Percentiles rank a stretch among this genome's conserved stretches.
Evolutionary conservation across 805 yeast genomes (phyloP).

Genomic region (Starmerella apis): DNA sequence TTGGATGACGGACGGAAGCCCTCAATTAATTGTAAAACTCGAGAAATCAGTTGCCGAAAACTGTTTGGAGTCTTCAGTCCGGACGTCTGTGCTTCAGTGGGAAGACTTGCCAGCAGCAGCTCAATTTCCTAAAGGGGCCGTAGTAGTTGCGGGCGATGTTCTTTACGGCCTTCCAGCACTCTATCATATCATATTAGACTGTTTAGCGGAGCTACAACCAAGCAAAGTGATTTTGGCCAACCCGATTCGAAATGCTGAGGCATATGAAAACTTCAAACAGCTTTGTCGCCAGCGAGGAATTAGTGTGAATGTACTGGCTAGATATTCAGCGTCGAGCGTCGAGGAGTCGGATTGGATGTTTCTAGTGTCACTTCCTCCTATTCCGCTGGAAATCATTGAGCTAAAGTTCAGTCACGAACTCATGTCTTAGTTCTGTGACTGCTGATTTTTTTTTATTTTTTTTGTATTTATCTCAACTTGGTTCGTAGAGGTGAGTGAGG

Average conservation of each 20-base stretch:
- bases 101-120: slow-evolving; percentile 8
- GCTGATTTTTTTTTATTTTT: neutral
- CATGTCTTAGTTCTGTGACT: no score
- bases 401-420: neutral
- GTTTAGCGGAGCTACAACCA: slow-evolving; percentile 11
- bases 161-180: slow-evolving; percentile 14
- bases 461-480: no score
- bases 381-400: slow-evolving; percentile 16
- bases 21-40: slow-evolving; percentile 5
- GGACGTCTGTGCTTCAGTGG: slow-evolving; percentile 14
- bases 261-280: slow-evolving; percentile 12
- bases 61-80: neutral
- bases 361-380: slow-evolving; percentile 19
- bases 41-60: neutral
- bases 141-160: slow-evolving; percentile 19
- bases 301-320: neutral
- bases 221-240: slow-evolving; percentile 8
- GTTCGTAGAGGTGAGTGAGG: no score
- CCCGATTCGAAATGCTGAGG: slow-evolving; percentile 17
- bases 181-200: slow-evolving; percentile 10
- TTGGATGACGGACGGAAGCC: slow-evolving; percentile 19
- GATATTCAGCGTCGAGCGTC: neutral
- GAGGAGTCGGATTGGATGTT: slow-evolving; percentile 19
- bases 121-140: slow-evolving; percentile 9
- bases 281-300: slow-evolving; percentile 5